Evolutionary conservation across 108 stramenopile species (phyloP).

Genomic region (Cylindrotheca closterium): DNA sequence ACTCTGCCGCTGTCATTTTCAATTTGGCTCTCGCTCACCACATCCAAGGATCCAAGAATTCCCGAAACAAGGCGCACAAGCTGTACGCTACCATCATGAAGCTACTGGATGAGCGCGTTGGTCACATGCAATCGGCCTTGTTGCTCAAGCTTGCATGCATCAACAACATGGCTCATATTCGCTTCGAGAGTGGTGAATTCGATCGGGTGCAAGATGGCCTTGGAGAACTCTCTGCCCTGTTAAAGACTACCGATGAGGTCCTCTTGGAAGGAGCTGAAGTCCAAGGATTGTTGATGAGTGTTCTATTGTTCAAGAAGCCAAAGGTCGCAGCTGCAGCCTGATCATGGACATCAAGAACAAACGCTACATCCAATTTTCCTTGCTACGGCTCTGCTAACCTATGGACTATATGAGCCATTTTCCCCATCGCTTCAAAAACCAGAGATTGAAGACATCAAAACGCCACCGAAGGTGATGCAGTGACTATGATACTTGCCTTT

Average conservation of each 20-base stretch:
- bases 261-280: slow-evolving; percentile 14
- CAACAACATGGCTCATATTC: slow-evolving; percentile 22
- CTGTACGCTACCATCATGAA: slow-evolving; percentile 19
- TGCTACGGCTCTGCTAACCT: too few species aligned
- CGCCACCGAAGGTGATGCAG: too few species aligned
- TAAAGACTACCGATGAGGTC: slow-evolving; percentile 1
- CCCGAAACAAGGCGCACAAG: slow-evolving; percentile 1
- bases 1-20: slow-evolving; percentile 27
- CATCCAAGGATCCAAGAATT: neutral
- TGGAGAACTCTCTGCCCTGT: slow-evolving; percentile 9
- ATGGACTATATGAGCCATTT: too few species aligned
- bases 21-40: slow-evolving; percentile 28
- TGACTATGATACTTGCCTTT: too few species aligned
- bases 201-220: slow-evolving; percentile 10
- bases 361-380: too few species aligned
- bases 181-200: slow-evolving; percentile 11
- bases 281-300: slow-evolving; percentile 21
- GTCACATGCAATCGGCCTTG: neutral
- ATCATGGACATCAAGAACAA: too few species aligned
- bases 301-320: slow-evolving; percentile 8
- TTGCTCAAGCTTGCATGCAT: slow-evolving; percentile 19
- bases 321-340: slow-evolving; percentile 21
- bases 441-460: too few species aligned
- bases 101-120: slow-evolving; percentile 5
- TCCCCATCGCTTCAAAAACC: too few species aligned